Conservation (phyloP, 306 rosid species). For the Potentilla sterilis region DNA sequence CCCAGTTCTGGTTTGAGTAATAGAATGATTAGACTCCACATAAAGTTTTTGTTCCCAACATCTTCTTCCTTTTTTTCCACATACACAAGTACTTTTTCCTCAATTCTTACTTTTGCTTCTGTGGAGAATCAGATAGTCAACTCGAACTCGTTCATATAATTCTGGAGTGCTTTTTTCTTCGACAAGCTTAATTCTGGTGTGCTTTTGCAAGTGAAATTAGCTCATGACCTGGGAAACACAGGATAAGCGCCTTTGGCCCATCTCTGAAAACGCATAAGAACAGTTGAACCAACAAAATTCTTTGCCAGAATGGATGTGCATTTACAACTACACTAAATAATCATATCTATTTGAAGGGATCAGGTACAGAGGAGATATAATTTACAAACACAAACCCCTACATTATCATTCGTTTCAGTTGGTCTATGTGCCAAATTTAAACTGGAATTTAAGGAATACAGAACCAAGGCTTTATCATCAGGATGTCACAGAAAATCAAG, state of each 20-base stretch:
- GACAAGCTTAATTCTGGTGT: not conserved
- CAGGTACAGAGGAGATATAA: not conserved
- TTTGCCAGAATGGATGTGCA: not conserved
- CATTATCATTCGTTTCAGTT: constrained; percentile 9
- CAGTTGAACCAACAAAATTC: not conserved
- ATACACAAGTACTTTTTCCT: not conserved
- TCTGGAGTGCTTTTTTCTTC: too few relatives aligned
- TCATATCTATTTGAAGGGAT: not conserved
- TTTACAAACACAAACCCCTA: constrained; percentile 14
- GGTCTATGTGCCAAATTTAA: constrained; percentile 11
- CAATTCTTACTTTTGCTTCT: not conserved
- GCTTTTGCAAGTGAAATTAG: not conserved
- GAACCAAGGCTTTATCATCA: not conserved
- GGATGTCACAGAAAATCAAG: constrained; percentile 15
- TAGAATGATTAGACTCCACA: not conserved
- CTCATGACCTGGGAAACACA: not conserved
- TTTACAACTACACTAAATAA: constrained; percentile 6
- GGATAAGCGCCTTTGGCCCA: not conserved
- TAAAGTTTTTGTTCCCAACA: not conserved
- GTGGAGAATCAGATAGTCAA: not conserved
- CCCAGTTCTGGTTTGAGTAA: not conserved
- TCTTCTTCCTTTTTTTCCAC: not conserved
- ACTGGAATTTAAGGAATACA: not conserved
- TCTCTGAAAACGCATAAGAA: not conserved
- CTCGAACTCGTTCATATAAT: not conserved